Base-by-base conservation (phyloP, 164 flowering plant genomes). In the Sextonia rubra region DNA sequence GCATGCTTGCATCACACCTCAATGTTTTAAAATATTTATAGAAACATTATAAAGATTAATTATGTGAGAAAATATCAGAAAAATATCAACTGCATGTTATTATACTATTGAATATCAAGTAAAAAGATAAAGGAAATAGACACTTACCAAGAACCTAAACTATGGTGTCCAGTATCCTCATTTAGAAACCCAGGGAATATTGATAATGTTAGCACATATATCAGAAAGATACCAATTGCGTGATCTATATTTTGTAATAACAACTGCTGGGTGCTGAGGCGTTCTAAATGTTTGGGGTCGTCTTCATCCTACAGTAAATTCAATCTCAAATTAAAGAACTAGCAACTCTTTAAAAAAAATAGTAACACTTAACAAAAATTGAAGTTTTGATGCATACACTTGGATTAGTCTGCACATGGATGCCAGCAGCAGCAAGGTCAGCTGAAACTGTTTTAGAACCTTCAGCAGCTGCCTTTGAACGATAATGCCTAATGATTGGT, bases 131-230 rank as follows among this genome's bases (percentile, higher is more conserved):
- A 52, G 58, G 17, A 52, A 52, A 52, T 20, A 12, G n/a, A 20
- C 17, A 52, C 58, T 15, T 52, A 52, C 58, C 58, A 92, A 66
- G 78, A 55, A 2, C 94, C 92, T 61, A 92, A 76, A 71, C 87
- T 77, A 75, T 93, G 97, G 18, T 80, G 60, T 44, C 97, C 97
- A 30, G 93, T 89, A 72, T 92, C 89, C 76, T 92, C 98, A 24
- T 83, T 82, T 68, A 89, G 80, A 79, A 92, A 93, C 30, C 98
- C 97, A 26, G 97, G 93, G 78, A 91, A 90, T 61, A 91, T 89
- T 0, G 96, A 89, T 68, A 93, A 71, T 1, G 93, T 93, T 47
- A 93, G 76, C 3, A 76, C 80, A 76, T 85, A 88, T 60, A 89
- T 87, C 44, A 91, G 79, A 77, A 85, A 86, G 69, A 87, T 4